Conservation (phyloP, 495 filamentous ascomycete species). For the Mytilinidion resinicola region DNA sequence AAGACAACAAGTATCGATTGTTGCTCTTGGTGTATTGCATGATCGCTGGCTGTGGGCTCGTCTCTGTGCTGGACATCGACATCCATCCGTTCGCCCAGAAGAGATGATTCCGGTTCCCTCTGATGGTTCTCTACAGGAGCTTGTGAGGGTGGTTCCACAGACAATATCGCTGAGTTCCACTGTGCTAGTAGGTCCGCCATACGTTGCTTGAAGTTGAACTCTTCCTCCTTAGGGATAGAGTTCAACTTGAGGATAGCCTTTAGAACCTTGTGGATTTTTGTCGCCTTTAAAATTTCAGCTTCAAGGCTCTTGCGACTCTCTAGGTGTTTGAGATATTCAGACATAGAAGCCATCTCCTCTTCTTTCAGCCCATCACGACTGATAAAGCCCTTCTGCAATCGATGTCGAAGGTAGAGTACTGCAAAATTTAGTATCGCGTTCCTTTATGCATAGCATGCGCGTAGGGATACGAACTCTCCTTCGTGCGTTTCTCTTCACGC, state of each 20-base stretch:
- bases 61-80: too few species aligned
- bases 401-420: slow-evolving; percentile 81
- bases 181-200: slow-evolving; percentile 64
- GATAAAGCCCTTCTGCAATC: slow-evolving; percentile 85
- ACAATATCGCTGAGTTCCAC: slow-evolving; percentile 75
- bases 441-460: too few species aligned
- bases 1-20: too few species aligned
- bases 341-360: slow-evolving; percentile 80
- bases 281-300: slow-evolving; percentile 71
- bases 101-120: background rate
- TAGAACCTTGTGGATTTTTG: slow-evolving; percentile 93
- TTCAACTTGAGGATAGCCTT: slow-evolving; percentile 81
- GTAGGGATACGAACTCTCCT: too few species aligned
- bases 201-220: slow-evolving; percentile 76
- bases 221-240: slow-evolving; percentile 75
- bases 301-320: too few species aligned
- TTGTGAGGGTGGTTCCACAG: slow-evolving; percentile 30
- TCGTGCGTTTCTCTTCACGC: too few species aligned
- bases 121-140: background rate
- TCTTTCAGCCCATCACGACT: slow-evolving; percentile 74
- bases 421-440: too few species aligned
- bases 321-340: slow-evolving; percentile 68
- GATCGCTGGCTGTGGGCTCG: too few species aligned
- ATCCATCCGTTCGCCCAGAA: too few species aligned
- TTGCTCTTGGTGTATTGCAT: too few species aligned